Evolutionary conservation across 352 stramenopile species (phyloP).

Genomic region (Sclerospora graminicola): DNA sequence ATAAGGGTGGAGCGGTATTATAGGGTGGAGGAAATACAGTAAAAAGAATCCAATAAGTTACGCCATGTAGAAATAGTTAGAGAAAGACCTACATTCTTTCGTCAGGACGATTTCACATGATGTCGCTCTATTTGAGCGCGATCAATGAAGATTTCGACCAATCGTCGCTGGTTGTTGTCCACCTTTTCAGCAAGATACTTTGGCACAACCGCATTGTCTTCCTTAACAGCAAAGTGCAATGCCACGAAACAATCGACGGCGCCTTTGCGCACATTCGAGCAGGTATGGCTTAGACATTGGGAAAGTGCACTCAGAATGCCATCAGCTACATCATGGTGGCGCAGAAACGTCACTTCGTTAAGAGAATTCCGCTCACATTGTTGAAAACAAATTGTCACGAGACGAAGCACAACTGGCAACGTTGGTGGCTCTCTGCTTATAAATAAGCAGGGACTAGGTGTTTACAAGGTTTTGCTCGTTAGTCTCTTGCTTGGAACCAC

Average conservation of each 20-base stretch:
- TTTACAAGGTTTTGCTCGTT: constrained; percentile 28
- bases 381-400: constrained; percentile 38
- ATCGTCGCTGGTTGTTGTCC: constrained; percentile 36
- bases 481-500: constrained; percentile 16
- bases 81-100: background rate
- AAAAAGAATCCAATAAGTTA: no score
- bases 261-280: constrained; percentile 56
- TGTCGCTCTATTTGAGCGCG: constrained; percentile 37
- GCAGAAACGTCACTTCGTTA: constrained; percentile 20
- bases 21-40: no score
- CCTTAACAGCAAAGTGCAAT: constrained; percentile 43
- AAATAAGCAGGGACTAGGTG: constrained; percentile 32
- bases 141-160: constrained; percentile 74
- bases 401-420: constrained; percentile 37
- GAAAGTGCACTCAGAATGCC: constrained; percentile 26
- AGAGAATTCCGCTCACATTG: constrained; percentile 14
- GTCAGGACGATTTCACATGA: constrained; percentile 10
- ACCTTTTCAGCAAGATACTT: constrained; percentile 40
- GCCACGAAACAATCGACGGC: constrained; percentile 57
- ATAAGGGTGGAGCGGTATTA: no score
- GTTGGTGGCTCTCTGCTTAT: constrained; percentile 25
- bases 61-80: background rate
- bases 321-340: constrained; percentile 19
- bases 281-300: constrained; percentile 32
- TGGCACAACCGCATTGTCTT: constrained; percentile 29